Evolutionary conservation across 2,329 filamentous ascomycete genomes (phyloP).

Genomic region (Exophiala sideris): DNA sequence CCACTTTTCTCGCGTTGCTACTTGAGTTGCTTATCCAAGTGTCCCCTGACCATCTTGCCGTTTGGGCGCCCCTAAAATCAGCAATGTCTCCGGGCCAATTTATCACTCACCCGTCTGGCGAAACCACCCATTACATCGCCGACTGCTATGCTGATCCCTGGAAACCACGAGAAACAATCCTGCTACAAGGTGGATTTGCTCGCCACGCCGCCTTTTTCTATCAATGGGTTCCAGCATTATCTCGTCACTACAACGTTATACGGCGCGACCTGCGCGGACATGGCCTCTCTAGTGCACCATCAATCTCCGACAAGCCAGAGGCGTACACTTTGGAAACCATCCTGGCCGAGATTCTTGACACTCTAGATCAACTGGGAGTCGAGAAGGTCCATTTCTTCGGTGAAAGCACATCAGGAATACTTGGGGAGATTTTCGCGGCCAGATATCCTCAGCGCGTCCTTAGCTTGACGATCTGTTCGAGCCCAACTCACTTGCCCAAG

Average conservation of each 20-base stretch:
- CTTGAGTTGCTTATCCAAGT: too few relatives aligned
- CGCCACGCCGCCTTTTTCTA: slow-evolving; percentile 17
- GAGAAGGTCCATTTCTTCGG: slow-evolving; percentile 17
- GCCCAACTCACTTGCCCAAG: slow-evolving; percentile 8
- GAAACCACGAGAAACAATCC: slow-evolving; percentile 7
- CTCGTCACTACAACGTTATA: slow-evolving; percentile 12
- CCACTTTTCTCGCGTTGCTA: too few relatives aligned
- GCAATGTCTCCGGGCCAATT: not conserved
- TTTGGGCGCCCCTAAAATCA: too few relatives aligned
- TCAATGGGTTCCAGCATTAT: slow-evolving; percentile 13
- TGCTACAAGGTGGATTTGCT: slow-evolving; percentile 16
- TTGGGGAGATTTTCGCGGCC: slow-evolving; percentile 15
- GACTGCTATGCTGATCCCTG: slow-evolving; percentile 16
- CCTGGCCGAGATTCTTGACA: slow-evolving; percentile 13
- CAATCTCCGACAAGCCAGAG: slow-evolving; percentile 3
- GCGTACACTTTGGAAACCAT: slow-evolving; percentile 11
- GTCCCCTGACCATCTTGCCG: too few relatives aligned
- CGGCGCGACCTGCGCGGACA: slow-evolving; percentile 16
- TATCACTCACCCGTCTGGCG: slow-evolving; percentile 10
- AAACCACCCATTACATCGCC: slow-evolving; percentile 11
- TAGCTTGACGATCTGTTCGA: slow-evolving; percentile 13
- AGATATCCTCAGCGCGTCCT: slow-evolving; percentile 9
- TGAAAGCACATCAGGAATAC: slow-evolving; percentile 15
- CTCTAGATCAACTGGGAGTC: slow-evolving; percentile 12
- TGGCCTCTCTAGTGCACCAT: slow-evolving; percentile 12